Evolutionary conservation across 306 rosid genomes (phyloP).

Genomic region (Phaseolus lunatus): DNA sequence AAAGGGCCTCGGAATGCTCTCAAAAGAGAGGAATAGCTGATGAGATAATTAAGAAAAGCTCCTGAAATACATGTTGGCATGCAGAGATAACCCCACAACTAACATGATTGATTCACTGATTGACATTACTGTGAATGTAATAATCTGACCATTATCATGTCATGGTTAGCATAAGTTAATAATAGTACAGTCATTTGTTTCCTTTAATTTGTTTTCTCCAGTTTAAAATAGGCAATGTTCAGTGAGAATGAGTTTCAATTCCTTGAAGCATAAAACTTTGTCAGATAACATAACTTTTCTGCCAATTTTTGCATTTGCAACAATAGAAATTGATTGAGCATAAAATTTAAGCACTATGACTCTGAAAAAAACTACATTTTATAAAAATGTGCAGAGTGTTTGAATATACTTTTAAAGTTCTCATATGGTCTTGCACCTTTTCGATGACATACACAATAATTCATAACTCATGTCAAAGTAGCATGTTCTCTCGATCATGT

Average conservation of each 20-base stretch:
- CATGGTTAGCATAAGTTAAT: neutral
- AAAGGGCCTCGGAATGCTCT: constrained; percentile 50
- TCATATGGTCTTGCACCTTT: constrained; percentile 21
- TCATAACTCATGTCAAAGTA: constrained; percentile 4
- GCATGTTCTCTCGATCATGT: constrained; percentile 29
- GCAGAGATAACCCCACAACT: constrained; percentile 51
- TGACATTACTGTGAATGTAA: constrained; percentile 43
- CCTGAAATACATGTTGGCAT: constrained; percentile 38
- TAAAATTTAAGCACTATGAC: neutral
- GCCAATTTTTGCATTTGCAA: neutral
- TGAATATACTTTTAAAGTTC: neutral
- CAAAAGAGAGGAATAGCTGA: constrained; percentile 37
- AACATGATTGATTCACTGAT: constrained; percentile 70
- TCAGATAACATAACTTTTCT: neutral
- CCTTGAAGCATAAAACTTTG: constrained; percentile 5
- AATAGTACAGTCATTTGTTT: neutral
- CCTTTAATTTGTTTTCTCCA: constrained; percentile 10
- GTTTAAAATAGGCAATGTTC: neutral
- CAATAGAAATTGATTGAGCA: neutral
- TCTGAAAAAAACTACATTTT: neutral
- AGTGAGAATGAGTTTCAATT: neutral
- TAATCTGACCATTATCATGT: constrained; percentile 3
- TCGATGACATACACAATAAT: constrained; percentile 36
- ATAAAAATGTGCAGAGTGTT: neutral
- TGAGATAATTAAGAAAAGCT: constrained; percentile 38